phyloP scores from a whole-genome alignment of 73 alveolate genomes.

The Paramecium bursaria region DNA sequence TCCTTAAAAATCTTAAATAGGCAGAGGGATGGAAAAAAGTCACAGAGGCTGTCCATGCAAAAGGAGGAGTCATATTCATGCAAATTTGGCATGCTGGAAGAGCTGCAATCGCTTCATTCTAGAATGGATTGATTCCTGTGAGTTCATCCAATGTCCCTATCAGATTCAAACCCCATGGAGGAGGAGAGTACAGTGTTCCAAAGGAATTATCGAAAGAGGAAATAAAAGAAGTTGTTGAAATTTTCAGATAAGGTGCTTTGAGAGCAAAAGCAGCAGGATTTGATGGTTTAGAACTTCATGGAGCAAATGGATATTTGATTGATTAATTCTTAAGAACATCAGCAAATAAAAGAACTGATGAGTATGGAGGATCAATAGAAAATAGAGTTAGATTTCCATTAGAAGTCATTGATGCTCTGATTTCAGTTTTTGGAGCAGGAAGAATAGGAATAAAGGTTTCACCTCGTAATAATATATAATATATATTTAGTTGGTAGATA shows the following conservation, averaged over 20 bases:
- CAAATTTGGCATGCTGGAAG: constrained; percentile 74
- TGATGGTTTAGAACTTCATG: constrained; percentile 90
- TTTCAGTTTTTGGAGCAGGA: constrained; percentile 68
- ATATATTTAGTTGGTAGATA: constrained; percentile 61
- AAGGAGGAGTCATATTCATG: constrained; percentile 60
- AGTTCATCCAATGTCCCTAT: constrained; percentile 62
- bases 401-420: constrained; percentile 78
- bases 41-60: constrained; percentile 64
- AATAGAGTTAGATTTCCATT: constrained; percentile 82
- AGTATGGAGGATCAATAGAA: constrained; percentile 89
- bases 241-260: constrained; percentile 78
- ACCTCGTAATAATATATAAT: too few species aligned
- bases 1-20: too few species aligned
- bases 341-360: constrained; percentile 86
- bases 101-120: constrained; percentile 32
- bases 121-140: constrained; percentile 36
- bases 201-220: constrained; percentile 70
- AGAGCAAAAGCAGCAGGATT: constrained; percentile 91
- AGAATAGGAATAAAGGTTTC: constrained; percentile 77
- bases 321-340: constrained; percentile 78
- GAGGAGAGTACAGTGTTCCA: constrained; percentile 35
- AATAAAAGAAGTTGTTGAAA: constrained; percentile 75
- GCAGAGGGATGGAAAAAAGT: constrained; percentile 72
- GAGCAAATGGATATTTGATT: constrained; percentile 83
- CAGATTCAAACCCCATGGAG: constrained; percentile 20